Conservation (phyloP, 2,329 filamentous ascomycete species). For the Neurospora sp. region DNA sequence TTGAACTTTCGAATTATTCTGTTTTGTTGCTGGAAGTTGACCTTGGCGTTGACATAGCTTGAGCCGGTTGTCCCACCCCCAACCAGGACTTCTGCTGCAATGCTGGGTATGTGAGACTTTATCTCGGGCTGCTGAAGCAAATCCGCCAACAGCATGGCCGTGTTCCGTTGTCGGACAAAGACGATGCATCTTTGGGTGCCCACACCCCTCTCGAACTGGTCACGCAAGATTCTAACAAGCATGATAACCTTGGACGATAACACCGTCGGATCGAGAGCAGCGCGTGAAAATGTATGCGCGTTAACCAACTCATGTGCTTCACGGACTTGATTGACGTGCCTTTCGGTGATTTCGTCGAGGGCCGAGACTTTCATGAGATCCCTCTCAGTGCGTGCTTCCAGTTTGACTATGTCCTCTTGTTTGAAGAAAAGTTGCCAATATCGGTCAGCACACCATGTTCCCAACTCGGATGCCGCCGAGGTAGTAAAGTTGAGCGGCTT, state of each 20-base stretch:
- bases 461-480: constrained; percentile 56
- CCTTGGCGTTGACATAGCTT: constrained; percentile 49
- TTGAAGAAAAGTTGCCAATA: constrained; percentile 66
- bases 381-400: constrained; percentile 44
- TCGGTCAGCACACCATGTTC: constrained; percentile 75
- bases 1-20: constrained; percentile 59
- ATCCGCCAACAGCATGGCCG: constrained; percentile 62
- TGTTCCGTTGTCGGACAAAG: constrained; percentile 73
- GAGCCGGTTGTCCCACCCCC: constrained; percentile 35
- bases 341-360: constrained; percentile 33
- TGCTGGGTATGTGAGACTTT: constrained; percentile 36
- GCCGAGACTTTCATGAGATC: constrained; percentile 10
- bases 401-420: constrained; percentile 49
- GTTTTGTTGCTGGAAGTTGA: constrained; percentile 66
- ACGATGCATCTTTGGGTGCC: constrained; percentile 62
- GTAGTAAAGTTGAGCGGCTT: constrained; percentile 51
- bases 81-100: constrained; percentile 52
- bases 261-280: constrained; percentile 22
- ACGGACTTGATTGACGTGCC: constrained; percentile 45
- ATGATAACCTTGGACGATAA: constrained; percentile 66
- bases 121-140: constrained; percentile 51
- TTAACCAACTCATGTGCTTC: constrained; percentile 48
- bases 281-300: constrained; percentile 34
- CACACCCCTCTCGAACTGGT: constrained; percentile 52
- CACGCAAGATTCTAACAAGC: constrained; percentile 50